Evolutionary conservation across 1,284 basidiomycete species (phyloP), one percentile per base, ranked within the genome.

Genomic region (Trametes polyzona): DNA sequence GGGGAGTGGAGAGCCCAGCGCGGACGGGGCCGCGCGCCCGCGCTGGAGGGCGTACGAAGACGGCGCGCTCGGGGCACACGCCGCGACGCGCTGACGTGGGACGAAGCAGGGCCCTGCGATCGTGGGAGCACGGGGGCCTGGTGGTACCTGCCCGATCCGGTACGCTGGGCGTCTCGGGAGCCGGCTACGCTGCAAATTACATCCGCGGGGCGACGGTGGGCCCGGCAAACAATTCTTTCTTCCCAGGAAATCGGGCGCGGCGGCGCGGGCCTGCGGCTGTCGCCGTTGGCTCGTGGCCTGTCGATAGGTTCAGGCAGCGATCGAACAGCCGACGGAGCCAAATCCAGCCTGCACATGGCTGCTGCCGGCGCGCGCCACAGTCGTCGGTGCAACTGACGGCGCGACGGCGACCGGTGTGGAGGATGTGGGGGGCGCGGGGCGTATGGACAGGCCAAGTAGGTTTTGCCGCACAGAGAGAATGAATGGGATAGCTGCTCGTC

Each of bases 131-230:
- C 42, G 26, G 36, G 6, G 23, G 21, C 52, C 29, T 26, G 23
- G n/a, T 14, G 24, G 44, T 36, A 16, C 53, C 46, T 55, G 53
- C 53, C 53, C n/a, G 53, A 55, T 55, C 46, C 39, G 53, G 53
- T 14, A 35, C 32, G 41, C 24, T n/a, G n/a, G 27, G 21, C 21
- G 39, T 12, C 21, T 11, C 33, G 32, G 32, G 21, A n/a, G n/a
- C 26, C 29, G 44, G 32, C 33, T 17, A 8, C 21, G 46, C 33
- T 26, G 46, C 41, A 33, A 40, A 51, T 26, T 42, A 42, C 39
- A 33, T 24, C 40, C 32, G 32, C 33, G 23, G 50, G 5, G 40
- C 32, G 33, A 32, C 35, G 23, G 37, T 30, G 32, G 14, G 36
- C 19, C 53, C 46, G 53, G 53, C 53, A 48, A 43, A 48, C 53